These are phyloP conservation scores for Crithidia thermophila DNA, from an alignment of 208 protist species.

Conservation along the genomic window DNA sequence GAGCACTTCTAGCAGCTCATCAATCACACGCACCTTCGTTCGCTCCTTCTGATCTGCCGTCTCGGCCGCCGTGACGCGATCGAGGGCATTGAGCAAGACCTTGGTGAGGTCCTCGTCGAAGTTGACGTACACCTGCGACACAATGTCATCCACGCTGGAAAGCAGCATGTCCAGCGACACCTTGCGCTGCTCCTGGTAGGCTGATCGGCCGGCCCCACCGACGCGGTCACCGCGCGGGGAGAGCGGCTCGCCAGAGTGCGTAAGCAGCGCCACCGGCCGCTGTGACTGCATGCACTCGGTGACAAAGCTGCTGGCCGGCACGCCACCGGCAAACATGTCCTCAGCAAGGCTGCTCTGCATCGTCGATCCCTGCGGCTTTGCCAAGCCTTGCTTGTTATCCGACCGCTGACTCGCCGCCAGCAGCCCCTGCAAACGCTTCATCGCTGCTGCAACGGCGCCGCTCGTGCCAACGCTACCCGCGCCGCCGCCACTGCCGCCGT, in stretches of 20 bases:
- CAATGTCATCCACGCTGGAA: constrained; percentile 88
- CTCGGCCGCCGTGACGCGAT: constrained; percentile 75
- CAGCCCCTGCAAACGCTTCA: constrained; percentile 41
- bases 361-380: constrained; percentile 12
- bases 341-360: constrained; percentile 39
- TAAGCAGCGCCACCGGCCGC: constrained; percentile 63
- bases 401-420: constrained; percentile 39
- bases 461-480: constrained; percentile 23
- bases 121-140: constrained; percentile 87
- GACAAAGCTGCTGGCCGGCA: constrained; percentile 59
- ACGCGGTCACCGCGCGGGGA: constrained; percentile 80
- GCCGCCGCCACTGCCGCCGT: neutral
- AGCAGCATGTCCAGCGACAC: constrained; percentile 82
- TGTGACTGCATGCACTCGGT: constrained; percentile 68
- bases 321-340: constrained; percentile 32
- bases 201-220: constrained; percentile 62
- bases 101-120: constrained; percentile 91
- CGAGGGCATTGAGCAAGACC: constrained; percentile 88
- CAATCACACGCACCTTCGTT: constrained; percentile 66
- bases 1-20: constrained; percentile 78
- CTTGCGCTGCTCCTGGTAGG: constrained; percentile 66
- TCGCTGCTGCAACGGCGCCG: constrained; percentile 34
- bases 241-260: constrained; percentile 74
- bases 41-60: constrained; percentile 66
- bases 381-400: neutral